Evolutionary conservation across 1,139 yeast genomes (phyloP).

Genomic region (Blastobotrys elegans): DNA sequence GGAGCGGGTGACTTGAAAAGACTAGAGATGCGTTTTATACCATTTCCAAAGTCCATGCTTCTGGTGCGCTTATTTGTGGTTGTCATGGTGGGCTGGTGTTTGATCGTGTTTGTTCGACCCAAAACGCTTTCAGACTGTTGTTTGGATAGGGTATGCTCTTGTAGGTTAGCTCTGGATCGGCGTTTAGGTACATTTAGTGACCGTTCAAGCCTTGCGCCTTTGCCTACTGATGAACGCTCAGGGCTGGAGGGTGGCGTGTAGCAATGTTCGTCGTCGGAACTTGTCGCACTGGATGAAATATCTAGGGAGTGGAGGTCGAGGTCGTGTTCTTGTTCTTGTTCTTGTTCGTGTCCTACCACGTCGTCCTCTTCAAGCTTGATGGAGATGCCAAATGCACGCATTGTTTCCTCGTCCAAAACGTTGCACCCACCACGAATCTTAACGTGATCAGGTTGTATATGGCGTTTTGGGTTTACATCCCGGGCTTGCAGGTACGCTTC

Average conservation of each 20-base stretch:
- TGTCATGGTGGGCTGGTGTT: neutral
- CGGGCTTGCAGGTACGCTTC: slow-evolving; percentile 27
- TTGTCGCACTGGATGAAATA: neutral
- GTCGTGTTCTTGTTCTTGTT: no score
- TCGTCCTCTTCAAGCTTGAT: neutral
- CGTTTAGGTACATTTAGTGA: neutral
- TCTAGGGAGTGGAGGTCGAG: neutral
- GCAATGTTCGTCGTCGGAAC: neutral
- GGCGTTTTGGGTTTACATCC: slow-evolving; percentile 14
- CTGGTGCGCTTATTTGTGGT: slow-evolving; percentile 1
- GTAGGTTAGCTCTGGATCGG: neutral
- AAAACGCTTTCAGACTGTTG: neutral
- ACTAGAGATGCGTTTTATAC: slow-evolving; percentile 1
- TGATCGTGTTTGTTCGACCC: neutral
- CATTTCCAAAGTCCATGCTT: slow-evolving; percentile 8
- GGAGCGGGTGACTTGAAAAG: slow-evolving; percentile 3
- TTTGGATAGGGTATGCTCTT: neutral
- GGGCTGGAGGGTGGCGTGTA: slow-evolving; percentile 1
- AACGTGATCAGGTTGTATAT: neutral
- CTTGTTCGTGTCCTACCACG: no score
- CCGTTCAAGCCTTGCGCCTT: slow-evolving; percentile 1
- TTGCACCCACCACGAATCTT: neutral
- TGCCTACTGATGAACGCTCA: neutral
- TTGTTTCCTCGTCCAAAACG: slow-evolving; percentile 5
- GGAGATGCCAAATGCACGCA: slow-evolving; percentile 6